These are phyloP conservation scores for Podaxis sp. DNA, from an alignment of 768 basidiomycete genomes.

Conservation along the genomic window DNA sequence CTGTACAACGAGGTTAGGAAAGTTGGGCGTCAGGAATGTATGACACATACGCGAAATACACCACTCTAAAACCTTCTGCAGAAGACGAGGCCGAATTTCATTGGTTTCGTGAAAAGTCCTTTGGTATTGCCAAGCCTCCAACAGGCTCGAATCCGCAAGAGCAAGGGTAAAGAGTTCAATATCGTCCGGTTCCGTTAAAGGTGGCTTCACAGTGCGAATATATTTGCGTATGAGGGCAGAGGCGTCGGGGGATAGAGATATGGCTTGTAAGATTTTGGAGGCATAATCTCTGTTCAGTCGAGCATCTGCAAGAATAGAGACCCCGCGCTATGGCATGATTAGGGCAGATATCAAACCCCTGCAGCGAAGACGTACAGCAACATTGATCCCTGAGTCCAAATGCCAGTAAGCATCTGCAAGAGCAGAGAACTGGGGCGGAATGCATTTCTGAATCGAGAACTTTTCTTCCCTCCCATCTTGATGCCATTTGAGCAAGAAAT, in stretches of 20 bases:
- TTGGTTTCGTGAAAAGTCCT: constrained; percentile 63
- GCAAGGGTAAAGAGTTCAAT: constrained; percentile 69
- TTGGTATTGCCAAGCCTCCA: constrained; percentile 77
- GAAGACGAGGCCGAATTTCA: constrained; percentile 49
- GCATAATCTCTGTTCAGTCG: constrained; percentile 75
- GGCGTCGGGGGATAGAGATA: constrained; percentile 48
- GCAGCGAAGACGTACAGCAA: constrained; percentile 49
- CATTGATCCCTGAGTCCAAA: constrained; percentile 66
- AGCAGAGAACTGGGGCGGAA: constrained; percentile 72
- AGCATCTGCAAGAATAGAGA: constrained; percentile 69
- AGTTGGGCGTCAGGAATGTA: not conserved
- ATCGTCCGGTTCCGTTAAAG: constrained; percentile 65
- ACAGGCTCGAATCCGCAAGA: constrained; percentile 59
- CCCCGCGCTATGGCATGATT: constrained; percentile 50
- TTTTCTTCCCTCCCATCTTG: constrained; percentile 56
- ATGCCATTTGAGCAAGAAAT: constrained; percentile 81
- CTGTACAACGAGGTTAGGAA: constrained; percentile 29
- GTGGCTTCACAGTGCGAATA: constrained; percentile 72
- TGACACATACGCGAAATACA: constrained; percentile 60
- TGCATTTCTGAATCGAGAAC: constrained; percentile 52
- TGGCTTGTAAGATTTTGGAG: constrained; percentile 73
- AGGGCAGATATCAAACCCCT: not conserved
- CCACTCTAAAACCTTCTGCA: constrained; percentile 65
- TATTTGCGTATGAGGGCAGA: constrained; percentile 66
- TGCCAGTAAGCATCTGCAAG: constrained; percentile 87